Percentiles rank a stretch among this genome's conserved stretches.
phyloP scores from a whole-genome alignment of 2,329 filamentous ascomycete genomes.

The Aspergillus sp. region DNA sequence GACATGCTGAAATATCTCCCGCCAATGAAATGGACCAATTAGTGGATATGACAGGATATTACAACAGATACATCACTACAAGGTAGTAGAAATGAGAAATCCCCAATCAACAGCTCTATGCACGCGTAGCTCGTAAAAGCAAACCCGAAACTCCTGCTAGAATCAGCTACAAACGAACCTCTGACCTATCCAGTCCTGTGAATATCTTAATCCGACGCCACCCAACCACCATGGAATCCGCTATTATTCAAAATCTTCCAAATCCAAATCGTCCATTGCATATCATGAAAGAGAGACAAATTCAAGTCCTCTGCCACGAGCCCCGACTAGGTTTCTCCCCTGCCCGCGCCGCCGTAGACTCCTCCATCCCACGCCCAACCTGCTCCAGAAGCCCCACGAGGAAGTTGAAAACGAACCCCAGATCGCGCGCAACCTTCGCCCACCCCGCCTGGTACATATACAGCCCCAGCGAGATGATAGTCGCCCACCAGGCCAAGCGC shows the following conservation, averaged over 20 bases:
- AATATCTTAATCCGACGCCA: slow-evolving; percentile 17
- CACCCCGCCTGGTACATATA: slow-evolving; percentile 55
- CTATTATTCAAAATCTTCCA: not conserved
- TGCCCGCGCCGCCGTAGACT: not conserved
- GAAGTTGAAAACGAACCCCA: slow-evolving; percentile 64
- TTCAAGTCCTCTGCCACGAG: slow-evolving; percentile 43
- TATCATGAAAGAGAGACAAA: not conserved
- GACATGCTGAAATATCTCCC: not conserved
- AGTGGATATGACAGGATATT: not conserved
- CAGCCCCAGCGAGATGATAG: slow-evolving; percentile 58
- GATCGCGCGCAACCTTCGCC: slow-evolving; percentile 38
- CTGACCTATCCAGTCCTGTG: not conserved
- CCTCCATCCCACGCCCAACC: slow-evolving; percentile 42
- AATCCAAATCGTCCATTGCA: not conserved
- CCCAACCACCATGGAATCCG: not conserved
- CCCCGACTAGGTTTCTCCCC: slow-evolving; percentile 32
- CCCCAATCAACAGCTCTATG: slow-evolving; percentile 1
- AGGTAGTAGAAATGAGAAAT: not conserved
- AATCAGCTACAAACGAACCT: not conserved
- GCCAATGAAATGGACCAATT: not conserved
- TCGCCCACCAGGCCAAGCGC: slow-evolving; percentile 67
- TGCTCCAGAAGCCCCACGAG: slow-evolving; percentile 68
- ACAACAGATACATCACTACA: not conserved
- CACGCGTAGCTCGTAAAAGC: not conserved
- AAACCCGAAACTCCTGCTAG: not conserved